Base-by-base conservation (phyloP, 2,329 filamentous ascomycete genomes). In the Purpureocillium takamizusanense region DNA sequence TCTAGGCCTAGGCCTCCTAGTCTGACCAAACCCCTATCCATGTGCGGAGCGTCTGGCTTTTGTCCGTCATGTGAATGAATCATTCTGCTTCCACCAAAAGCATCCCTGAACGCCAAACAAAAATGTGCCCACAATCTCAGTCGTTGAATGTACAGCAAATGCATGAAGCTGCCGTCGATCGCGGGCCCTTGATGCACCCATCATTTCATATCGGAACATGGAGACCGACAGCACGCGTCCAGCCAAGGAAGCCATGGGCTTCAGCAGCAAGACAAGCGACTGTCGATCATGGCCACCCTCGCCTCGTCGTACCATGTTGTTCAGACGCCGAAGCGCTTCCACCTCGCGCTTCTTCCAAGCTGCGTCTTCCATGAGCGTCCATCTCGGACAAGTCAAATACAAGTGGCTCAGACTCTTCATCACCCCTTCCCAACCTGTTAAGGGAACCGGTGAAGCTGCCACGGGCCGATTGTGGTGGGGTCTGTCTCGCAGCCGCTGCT, bases 341-440 rank as follows among this genome's bases (percentile, higher is more conserved):
- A 4, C 62, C 58, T 32, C 63, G 56, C 2, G 57, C 61, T 44
- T 80, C 76, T 46, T 81, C 77, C 7, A 80, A 55, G 47, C 74
- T 81, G 44, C 73, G 67, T 44, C 76, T 65, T 33, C 70, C 70
- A 40, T 70, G 69, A 14, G 72, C 66, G 47, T 78, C 78, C 53
- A 85, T 74, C 56, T 86, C 82, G 28, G 78, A 83, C 68, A 86
- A 77, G 45, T 82, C 78, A 56, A 86, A 86, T 9, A 86, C 67
- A 9, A 86, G 57, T 1, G 78, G 79, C 51, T 86, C 82, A 42
- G 74, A 73, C 37, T 68, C 65, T 33, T 66, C 62, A 17, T 69
- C 66, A n/a, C 55, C 62, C 4, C 64, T 61, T 4, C 51, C 52
- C 14, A 62, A 50, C n/a, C 64, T 53, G 21, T 55, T 55, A 10